Percentiles rank a stretch among this genome's conserved stretches.
Conservation (phyloP, 2,329 filamentous ascomycete genomes). For the Aspergillus hortae region DNA sequence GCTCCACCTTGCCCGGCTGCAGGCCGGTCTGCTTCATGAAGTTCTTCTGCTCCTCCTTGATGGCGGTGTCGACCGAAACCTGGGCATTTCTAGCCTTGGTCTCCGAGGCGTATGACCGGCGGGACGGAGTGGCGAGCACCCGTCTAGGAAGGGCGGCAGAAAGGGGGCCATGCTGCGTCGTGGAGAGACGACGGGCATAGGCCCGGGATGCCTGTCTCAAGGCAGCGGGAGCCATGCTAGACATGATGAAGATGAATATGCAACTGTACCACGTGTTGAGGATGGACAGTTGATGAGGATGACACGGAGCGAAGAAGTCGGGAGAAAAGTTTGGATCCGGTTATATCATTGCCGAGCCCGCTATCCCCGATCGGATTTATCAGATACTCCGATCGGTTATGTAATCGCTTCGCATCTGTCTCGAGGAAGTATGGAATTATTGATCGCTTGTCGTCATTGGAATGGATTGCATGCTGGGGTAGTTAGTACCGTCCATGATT, state of each 20-base stretch:
- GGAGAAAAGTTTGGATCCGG: conserved; percentile 23
- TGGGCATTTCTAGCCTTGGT: conserved; percentile 67
- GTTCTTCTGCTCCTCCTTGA: conserved; percentile 80
- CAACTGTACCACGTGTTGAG: conserved; percentile 18
- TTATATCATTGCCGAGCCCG: conserved; percentile 25
- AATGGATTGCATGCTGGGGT: too few relatives aligned
- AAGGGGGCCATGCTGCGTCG: conserved; percentile 34
- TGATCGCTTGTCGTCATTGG: too few relatives aligned
- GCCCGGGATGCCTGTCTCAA: conserved; percentile 70
- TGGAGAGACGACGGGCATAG: conserved; percentile 50
- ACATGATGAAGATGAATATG: conserved; percentile 48
- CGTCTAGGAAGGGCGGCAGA: conserved; percentile 38
- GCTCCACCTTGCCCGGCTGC: conserved; percentile 54
- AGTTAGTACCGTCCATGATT: too few relatives aligned
- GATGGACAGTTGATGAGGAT: conserved; percentile 20
- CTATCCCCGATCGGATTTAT: conserved; percentile 25
- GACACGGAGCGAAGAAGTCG: conserved; percentile 3
- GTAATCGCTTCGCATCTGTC: background rate
- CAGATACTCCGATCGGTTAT: conserved; percentile 17
- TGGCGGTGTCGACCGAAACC: conserved; percentile 76
- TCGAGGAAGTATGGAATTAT: background rate
- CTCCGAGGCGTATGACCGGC: conserved; percentile 77
- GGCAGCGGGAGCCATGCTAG: conserved; percentile 63
- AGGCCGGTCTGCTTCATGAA: conserved; percentile 61
- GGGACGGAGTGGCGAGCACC: conserved; percentile 36